phyloP scores from a whole-genome alignment of 2,329 filamentous ascomycete genomes.

The Claviceps paspali region DNA sequence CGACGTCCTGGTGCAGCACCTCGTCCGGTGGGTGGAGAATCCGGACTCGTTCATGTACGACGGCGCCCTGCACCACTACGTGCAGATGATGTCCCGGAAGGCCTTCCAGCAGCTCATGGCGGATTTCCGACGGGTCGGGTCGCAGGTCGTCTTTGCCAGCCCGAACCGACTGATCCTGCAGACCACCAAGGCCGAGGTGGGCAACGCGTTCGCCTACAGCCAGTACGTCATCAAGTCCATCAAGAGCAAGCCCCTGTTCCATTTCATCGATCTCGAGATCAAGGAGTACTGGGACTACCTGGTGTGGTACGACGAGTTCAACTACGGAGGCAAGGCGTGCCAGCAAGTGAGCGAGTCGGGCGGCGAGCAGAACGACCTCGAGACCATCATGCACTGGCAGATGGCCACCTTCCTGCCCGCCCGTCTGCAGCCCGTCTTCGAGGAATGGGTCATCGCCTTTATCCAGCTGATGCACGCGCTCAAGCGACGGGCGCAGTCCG shows the following conservation, averaged over 20 bases:
- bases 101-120: slow-evolving; percentile 94
- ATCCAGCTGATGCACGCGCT: slow-evolving; percentile 83
- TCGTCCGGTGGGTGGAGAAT: slow-evolving; percentile 93
- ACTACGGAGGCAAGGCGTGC: slow-evolving; percentile 91
- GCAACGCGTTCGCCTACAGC: slow-evolving; percentile 90
- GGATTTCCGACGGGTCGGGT: slow-evolving; percentile 89
- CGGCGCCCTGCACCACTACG: slow-evolving; percentile 84
- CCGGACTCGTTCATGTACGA: slow-evolving; percentile 93
- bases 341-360: slow-evolving; percentile 59
- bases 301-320: slow-evolving; percentile 97
- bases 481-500: slow-evolving; percentile 64
- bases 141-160: slow-evolving; percentile 88
- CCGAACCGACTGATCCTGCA: slow-evolving; percentile 81
- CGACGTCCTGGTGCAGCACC: slow-evolving; percentile 90
- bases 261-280: slow-evolving; percentile 93
- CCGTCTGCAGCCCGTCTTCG: slow-evolving; percentile 69
- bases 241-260: slow-evolving; percentile 85
- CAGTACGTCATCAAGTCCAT: slow-evolving; percentile 98
- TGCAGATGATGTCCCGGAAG: slow-evolving; percentile 97
- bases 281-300: slow-evolving; percentile 99
- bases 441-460: slow-evolving; percentile 89
- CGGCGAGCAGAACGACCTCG: slow-evolving; percentile 53
- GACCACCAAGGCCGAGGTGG: slow-evolving; percentile 91
- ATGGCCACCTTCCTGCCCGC: slow-evolving; percentile 75
- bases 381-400: slow-evolving; percentile 98